Evolutionary conservation across 2,329 filamentous ascomycete species (phyloP).

Genomic region (Fusarium tuaranense): DNA sequence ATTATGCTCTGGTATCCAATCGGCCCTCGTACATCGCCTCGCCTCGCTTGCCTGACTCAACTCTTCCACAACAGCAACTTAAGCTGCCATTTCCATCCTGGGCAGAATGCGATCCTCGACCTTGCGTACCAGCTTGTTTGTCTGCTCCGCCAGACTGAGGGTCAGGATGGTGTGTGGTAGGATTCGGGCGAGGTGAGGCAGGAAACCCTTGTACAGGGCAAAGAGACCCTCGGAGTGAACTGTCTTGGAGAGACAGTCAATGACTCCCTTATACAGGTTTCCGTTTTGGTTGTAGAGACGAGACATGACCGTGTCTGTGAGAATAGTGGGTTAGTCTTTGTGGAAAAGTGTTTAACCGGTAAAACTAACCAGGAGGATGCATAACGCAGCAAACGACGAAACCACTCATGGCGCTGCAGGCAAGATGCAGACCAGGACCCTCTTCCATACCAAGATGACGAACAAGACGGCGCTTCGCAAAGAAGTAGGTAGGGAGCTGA

Average conservation of each 20-base stretch:
- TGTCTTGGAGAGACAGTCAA: slow-evolving; percentile 93
- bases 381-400: slow-evolving; percentile 98
- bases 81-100: slow-evolving; percentile 46
- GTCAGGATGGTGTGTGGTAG: slow-evolving; percentile 96
- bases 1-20: slow-evolving; percentile 20
- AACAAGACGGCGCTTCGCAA: slow-evolving; percentile 88
- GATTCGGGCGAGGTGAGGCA: slow-evolving; percentile 93
- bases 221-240: slow-evolving; percentile 90
- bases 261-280: slow-evolving; percentile 92
- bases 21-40: not conserved
- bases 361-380: slow-evolving; percentile 85
- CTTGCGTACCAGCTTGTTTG: slow-evolving; percentile 89
- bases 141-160: slow-evolving; percentile 93
- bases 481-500: slow-evolving; percentile 97
- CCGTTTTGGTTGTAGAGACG: slow-evolving; percentile 99
- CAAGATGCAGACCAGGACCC: slow-evolving; percentile 87
- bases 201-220: slow-evolving; percentile 97
- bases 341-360: not conserved
- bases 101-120: slow-evolving; percentile 73
- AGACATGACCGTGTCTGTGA: slow-evolving; percentile 92
- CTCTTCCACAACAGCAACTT: not conserved
- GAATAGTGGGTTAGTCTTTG: slow-evolving; percentile 7
- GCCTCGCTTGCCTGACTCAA: not conserved
- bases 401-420: slow-evolving; percentile 89
- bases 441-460: slow-evolving; percentile 90